Base-by-base conservation (phyloP, 1,284 basidiomycete genomes). In the Pseudozyma pruni region DNA sequence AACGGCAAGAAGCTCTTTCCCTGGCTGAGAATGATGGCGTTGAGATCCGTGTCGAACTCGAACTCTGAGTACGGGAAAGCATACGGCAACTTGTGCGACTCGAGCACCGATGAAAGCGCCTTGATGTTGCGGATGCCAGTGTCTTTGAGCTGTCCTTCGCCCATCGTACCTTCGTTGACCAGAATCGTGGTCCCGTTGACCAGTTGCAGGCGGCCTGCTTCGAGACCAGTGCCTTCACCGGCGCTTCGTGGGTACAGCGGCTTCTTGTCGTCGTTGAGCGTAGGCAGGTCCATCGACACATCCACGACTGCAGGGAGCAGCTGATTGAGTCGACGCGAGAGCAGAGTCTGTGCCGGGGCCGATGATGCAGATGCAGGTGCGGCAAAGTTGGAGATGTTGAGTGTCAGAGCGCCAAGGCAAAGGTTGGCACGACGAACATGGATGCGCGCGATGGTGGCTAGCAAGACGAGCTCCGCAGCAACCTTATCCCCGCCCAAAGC, bases 11-110 rank as follows among this genome's bases (percentile, higher is more conserved):
- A 75, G 19, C 80, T 76, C 71, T 86, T 86, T 31, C 91, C 90
- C 64, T 89, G 86, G 44, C 87, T 87, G 7, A 91, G 80, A 0
- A 91, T 83, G 23, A 93, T 72, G 56, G 90, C 87, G 35, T 83
- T 85, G 19, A 91, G 84, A 72, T 93, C 91, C 1, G 90, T 91
- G 25, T 89, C 86, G 75, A 94, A 91, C 11, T 87, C 85, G 77
- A 90, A 92, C 25, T 80, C 79, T 74, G 88, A 90, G 83, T 88
- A 94, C 0, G 92, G 92, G 81, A 93, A 94, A 29, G 86, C 83
- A 79, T 93, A 94, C 11, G 88, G 85, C n/a, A 93, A 83, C 3
- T 87, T 89, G 76, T 92, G 91, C 14, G 85, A 83, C 37, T 84
- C 85, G 77, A 93, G 87, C 55, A 88, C 86, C 44, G 89, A 86